phyloP scores from a whole-genome alignment of 208 protist genomes.

The Leishmania mexicana region DNA sequence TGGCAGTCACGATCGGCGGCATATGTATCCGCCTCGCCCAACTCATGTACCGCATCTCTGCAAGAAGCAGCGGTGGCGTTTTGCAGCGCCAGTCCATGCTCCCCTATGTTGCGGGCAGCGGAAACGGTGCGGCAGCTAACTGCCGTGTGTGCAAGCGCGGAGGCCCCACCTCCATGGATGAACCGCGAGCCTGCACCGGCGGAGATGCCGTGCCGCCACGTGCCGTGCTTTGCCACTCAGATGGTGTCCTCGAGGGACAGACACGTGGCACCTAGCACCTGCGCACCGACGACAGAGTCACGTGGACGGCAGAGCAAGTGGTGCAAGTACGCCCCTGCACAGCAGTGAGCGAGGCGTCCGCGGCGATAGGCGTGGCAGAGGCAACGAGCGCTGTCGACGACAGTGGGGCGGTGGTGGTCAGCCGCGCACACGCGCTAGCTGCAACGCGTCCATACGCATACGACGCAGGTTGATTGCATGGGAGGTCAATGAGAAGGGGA shows the following conservation, averaged over 20 bases:
- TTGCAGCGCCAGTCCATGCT: neutral
- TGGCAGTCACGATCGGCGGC: neutral
- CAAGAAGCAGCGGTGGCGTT: neutral
- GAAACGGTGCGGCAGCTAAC: neutral
- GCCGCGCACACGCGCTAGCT: neutral
- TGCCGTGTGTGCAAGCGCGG: neutral
- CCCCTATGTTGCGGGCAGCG: neutral
- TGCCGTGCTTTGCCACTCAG: neutral
- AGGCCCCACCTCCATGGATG: neutral
- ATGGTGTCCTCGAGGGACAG: neutral
- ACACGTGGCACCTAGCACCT: neutral
- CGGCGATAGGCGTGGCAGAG: neutral
- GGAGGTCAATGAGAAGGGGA: neutral
- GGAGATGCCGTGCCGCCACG: neutral
- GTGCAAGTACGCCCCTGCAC: neutral
- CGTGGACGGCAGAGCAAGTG: neutral
- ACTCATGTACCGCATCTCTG: neutral
- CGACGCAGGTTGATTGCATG: neutral
- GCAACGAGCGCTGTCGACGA: neutral
- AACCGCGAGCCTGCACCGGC: neutral
- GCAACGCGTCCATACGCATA: neutral
- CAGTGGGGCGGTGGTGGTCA: neutral
- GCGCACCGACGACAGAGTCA: neutral
- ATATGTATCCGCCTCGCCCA: neutral
- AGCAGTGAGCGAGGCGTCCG: neutral